Percentiles rank a stretch among this genome's conserved stretches.
Conservation (phyloP, 345 rosid species). For the Gossypium raimondii region DNA sequence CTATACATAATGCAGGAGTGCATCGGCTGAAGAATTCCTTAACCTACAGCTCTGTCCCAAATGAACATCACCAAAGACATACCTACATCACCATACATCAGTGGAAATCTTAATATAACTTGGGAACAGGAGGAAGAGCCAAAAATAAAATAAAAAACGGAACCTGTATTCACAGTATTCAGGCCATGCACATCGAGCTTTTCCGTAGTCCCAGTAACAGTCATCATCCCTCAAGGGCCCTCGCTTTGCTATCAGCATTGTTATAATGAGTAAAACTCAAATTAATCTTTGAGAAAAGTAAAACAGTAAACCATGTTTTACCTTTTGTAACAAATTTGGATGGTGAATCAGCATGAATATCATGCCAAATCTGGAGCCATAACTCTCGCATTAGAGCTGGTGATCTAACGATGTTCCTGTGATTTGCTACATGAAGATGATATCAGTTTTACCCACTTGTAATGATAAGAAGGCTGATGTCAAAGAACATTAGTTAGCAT, state of each 20-base stretch:
- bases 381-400: conserved; percentile 92
- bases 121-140: neutral
- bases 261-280: conserved; percentile 12
- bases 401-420: conserved; percentile 90
- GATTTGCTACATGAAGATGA: conserved; percentile 67
- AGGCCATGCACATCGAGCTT: conserved; percentile 94
- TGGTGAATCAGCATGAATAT: conserved; percentile 58
- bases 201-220: conserved; percentile 98
- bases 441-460: conserved; percentile 21
- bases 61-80: conserved; percentile 88
- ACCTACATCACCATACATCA: conserved; percentile 42
- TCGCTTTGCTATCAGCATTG: conserved; percentile 59
- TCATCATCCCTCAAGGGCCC: conserved; percentile 91
- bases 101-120: neutral
- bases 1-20: conserved; percentile 66
- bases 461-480: neutral
- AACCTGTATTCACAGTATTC: conserved; percentile 97
- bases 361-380: conserved; percentile 99
- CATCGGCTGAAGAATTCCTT: conserved; percentile 63
- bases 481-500: neutral
- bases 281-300: neutral
- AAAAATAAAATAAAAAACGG: neutral
- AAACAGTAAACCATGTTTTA: conserved; percentile 19
- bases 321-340: conserved; percentile 88
- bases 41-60: conserved; percentile 98